These are phyloP conservation scores for Talaromyces sp. DNA, from an alignment of 2,329 filamentous ascomycete species.

Conservation along the genomic window DNA sequence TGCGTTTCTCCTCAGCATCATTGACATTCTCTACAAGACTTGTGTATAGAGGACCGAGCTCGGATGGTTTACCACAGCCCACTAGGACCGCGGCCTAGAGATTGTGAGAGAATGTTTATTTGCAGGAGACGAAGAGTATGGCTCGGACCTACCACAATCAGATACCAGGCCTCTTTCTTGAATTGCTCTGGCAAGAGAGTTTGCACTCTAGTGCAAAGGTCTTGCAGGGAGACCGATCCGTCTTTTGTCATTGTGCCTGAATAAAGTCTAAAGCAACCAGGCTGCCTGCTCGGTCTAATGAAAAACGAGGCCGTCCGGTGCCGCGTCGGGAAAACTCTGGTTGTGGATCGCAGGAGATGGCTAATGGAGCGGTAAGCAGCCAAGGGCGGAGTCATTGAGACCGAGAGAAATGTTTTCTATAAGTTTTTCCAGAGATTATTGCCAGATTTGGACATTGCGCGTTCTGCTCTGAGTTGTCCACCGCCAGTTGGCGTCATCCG, in stretches of 20 bases:
- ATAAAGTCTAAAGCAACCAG: background rate
- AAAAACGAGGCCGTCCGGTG: background rate
- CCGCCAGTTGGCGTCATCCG: background rate
- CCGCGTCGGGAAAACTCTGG: background rate
- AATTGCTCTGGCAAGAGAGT: slow-evolving; percentile 38
- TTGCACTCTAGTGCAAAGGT: slow-evolving; percentile 21
- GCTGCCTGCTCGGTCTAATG: background rate
- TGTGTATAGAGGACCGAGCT: slow-evolving; percentile 22
- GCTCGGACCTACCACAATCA: slow-evolving; percentile 33
- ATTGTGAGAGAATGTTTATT: background rate
- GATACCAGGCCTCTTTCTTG: slow-evolving; percentile 56
- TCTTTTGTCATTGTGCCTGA: slow-evolving; percentile 1
- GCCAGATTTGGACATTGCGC: background rate
- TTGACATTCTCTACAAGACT: slow-evolving; percentile 15
- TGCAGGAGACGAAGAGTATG: background rate
- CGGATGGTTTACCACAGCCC: slow-evolving; percentile 18
- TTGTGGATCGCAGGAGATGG: background rate
- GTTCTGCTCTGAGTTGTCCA: background rate
- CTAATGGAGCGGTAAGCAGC: slow-evolving; percentile 1
- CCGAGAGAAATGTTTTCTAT: background rate
- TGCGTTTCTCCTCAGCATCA: slow-evolving; percentile 12
- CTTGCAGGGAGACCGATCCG: slow-evolving; percentile 23
- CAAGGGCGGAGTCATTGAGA: slow-evolving; percentile 2
- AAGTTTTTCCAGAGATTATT: background rate
- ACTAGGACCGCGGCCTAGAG: slow-evolving; percentile 21